phyloP scores from a whole-genome alignment of 345 rosid genomes.

The Bretschneidera sinensis region DNA sequence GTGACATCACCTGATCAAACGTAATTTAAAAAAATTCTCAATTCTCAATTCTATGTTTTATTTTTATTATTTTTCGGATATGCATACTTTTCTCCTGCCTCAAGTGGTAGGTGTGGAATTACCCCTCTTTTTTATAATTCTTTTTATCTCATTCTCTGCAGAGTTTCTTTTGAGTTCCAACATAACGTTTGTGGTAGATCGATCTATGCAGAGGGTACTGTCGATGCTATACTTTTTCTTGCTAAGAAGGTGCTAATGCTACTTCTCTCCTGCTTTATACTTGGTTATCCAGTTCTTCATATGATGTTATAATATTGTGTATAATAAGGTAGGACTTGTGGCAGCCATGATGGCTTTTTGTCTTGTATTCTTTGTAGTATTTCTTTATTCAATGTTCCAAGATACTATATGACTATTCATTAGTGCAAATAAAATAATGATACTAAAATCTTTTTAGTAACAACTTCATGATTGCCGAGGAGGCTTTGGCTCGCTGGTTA shows the following conservation, averaged over 20 bases:
- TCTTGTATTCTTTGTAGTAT: too few species aligned
- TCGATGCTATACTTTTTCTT: conserved; percentile 83
- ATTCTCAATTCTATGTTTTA: too few species aligned
- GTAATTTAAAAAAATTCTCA: too few species aligned
- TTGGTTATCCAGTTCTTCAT: not conserved
- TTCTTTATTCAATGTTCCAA: too few species aligned
- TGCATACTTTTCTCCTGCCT: too few species aligned
- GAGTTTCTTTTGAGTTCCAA: conserved; percentile 95
- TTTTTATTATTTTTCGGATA: too few species aligned
- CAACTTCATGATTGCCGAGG: not conserved
- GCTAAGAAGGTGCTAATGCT: conserved; percentile 68
- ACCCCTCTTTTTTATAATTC: not conserved
- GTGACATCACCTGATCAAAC: conserved; percentile 86
- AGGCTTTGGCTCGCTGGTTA: too few species aligned
- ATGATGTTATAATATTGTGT: not conserved
- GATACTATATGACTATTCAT: too few species aligned
- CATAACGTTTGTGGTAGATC: conserved; percentile 97
- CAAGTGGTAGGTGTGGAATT: not conserved
- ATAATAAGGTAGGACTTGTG: not conserved
- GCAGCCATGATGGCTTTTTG: too few species aligned
- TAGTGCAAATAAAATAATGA: not conserved
- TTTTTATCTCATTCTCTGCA: conserved; percentile 19
- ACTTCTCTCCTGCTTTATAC: not conserved
- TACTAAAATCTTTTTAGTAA: not conserved
- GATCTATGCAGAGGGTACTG: conserved; percentile 88